Evolutionary conservation across 768 basidiomycete species (phyloP), one percentile per base, ranked within the genome.

Genomic region (Strobilomyces dryophilus): DNA sequence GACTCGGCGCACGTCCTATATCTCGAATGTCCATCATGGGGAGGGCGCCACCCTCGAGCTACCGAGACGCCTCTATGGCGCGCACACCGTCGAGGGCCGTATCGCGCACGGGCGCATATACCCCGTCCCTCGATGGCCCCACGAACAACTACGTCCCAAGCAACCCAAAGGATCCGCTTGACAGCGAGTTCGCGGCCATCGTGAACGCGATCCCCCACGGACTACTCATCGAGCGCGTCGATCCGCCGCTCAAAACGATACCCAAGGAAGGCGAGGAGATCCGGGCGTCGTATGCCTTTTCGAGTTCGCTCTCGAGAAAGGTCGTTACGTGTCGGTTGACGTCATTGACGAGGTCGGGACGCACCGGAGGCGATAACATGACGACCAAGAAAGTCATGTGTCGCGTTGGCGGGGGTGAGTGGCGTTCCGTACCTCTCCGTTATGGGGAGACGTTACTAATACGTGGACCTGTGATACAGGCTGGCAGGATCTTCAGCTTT

Each of bases 351-450:
- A 80, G 92, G 45, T 72, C 79, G 11, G 77, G 75, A 64, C 74
- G 69, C 20, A 64, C 69, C 34, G 67, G 75, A 45, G 74, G 76
- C 51, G 62, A 71, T 58, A 50, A 56, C 47, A 73, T 71, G 44
- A 78, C 72, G 58, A 75, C 76, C 60, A 91, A 87, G 81, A 94
- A 92, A 71, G 92, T 94, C 29, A 88, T 95, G 86, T 91, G 87
- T 71, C 84, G 92, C 54, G 87, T 94, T 56, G 92, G 92, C 43
- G 90, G 89, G 69, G 89, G 89, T 85, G 58, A 64, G 83, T 75
- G 7, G 40, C n/a, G 32, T 49, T 47, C 49, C 27, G 14, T 41
- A 12, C 8, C 24, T 29, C 2, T 43, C n/a, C n/a, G 24, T 53
- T 54, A 47, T 24, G 24, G 0, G 15, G 6, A 18, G 24, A 3